Evolutionary conservation across 179 eudicot species (phyloP).

Genomic region (Vitellaria paradoxa): DNA sequence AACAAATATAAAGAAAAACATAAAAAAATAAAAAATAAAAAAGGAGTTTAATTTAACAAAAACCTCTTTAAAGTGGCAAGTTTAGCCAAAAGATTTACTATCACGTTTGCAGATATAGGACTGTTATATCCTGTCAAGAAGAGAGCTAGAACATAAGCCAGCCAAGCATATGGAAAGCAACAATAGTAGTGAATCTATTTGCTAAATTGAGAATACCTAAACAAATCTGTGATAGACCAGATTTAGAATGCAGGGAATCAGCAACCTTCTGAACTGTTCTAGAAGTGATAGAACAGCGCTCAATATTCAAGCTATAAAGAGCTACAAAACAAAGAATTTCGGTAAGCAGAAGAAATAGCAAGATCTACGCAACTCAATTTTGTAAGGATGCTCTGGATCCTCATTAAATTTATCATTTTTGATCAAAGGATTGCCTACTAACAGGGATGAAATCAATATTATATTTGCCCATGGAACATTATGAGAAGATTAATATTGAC

Average conservation of each 20-base stretch:
- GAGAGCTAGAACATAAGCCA: constrained; percentile 9
- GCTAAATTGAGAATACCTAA: constrained; percentile 47
- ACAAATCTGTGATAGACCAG: constrained; percentile 62
- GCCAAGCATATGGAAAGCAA: not conserved
- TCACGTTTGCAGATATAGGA: constrained; percentile 64
- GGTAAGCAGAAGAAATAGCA: not conserved
- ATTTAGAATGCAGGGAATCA: constrained; percentile 61
- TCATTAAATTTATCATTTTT: not conserved
- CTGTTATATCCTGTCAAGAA: constrained; percentile 70
- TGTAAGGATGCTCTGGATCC: not conserved
- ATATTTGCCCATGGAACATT: not conserved
- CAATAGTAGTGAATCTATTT: not conserved
- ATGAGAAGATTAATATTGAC: not conserved
- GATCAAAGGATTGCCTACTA: not conserved
- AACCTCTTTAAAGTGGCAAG: constrained; percentile 71
- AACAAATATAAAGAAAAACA: constrained; percentile 1
- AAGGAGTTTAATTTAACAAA: not conserved
- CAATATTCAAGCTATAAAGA: constrained; percentile 83
- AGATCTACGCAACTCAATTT: constrained; percentile 3
- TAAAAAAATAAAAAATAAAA: not conserved
- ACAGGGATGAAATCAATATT: not conserved
- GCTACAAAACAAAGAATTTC: constrained; percentile 44
- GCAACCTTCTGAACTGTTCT: constrained; percentile 83
- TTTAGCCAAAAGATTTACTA: constrained; percentile 59
- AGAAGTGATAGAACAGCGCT: constrained; percentile 82